Percentiles rank a stretch among this genome's conserved stretches.
Evolutionary conservation across 2,329 filamentous ascomycete genomes (phyloP).

Genomic region (Colletotrichum shisoi): DNA sequence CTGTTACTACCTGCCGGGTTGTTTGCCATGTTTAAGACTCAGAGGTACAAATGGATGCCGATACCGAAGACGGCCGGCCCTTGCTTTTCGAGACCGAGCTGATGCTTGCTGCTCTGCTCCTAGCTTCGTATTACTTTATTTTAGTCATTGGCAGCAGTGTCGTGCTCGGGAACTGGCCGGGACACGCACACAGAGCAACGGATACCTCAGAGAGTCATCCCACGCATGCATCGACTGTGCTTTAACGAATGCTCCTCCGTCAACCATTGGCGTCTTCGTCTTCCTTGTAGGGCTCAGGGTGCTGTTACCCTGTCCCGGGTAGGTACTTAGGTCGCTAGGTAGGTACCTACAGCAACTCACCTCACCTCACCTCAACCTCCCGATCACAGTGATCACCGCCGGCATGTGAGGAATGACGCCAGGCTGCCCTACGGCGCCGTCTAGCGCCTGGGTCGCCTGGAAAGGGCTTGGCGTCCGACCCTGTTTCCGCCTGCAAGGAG

Average conservation of each 20-base stretch:
- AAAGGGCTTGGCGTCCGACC: conserved; percentile 33
- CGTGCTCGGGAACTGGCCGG: background rate
- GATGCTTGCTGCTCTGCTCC: conserved; percentile 6
- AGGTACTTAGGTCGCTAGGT: background rate
- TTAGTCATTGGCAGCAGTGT: conserved; percentile 12
- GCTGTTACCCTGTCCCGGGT: too few relatives aligned
- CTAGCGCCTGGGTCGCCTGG: conserved; percentile 11
- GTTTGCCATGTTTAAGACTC: conserved; percentile 1
- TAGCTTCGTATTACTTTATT: conserved; percentile 11
- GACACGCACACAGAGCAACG: background rate
- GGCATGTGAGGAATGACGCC: conserved; percentile 37
- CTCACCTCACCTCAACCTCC: background rate
- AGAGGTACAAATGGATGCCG: conserved; percentile 17
- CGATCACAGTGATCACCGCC: conserved; percentile 24
- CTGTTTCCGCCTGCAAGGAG: conserved; percentile 33
- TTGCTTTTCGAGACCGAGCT: background rate
- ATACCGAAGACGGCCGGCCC: conserved; percentile 9
- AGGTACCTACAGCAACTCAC: background rate
- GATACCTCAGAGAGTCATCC: background rate
- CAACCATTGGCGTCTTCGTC: background rate
- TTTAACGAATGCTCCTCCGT: background rate
- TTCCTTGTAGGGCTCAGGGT: background rate
- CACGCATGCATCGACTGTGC: background rate
- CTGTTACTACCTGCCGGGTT: conserved; percentile 8
- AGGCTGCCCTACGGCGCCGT: conserved; percentile 29